phyloP scores from a whole-genome alignment of 768 basidiomycete species.

The Cubamyces sp. region DNA sequence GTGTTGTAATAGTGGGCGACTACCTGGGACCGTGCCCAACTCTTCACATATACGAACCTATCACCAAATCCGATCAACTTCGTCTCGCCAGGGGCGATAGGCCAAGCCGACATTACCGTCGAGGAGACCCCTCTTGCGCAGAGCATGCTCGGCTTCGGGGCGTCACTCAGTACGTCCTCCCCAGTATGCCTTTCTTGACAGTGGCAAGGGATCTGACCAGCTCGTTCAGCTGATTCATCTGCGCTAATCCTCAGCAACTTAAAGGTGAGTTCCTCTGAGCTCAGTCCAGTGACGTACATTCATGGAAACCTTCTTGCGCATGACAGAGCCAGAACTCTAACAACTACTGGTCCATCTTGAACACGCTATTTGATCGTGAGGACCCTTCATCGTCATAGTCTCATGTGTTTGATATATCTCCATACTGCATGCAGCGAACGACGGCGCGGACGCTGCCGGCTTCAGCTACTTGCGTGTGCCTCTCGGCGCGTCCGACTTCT shows the following conservation, averaged over 20 bases:
- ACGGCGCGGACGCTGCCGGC: constrained; percentile 65
- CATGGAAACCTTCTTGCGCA: not conserved
- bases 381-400: not conserved
- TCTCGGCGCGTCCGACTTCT: constrained; percentile 78
- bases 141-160: constrained; percentile 69
- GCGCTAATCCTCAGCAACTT: constrained; percentile 62
- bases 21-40: constrained; percentile 44
- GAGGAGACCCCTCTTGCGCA: constrained; percentile 58
- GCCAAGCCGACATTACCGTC: constrained; percentile 64
- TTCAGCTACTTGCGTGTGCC: constrained; percentile 71
- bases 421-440: constrained; percentile 44
- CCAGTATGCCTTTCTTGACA: constrained; percentile 1
- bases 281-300: constrained; percentile 2
- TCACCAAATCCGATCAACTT: constrained; percentile 55
- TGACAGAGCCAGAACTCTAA: constrained; percentile 51
- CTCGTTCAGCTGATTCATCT: constrained; percentile 66
- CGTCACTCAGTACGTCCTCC: constrained; percentile 53
- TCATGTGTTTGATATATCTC: not conserved
- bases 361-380: constrained; percentile 58
- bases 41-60: constrained; percentile 55
- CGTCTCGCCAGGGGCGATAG: constrained; percentile 56
- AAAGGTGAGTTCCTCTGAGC: constrained; percentile 49
- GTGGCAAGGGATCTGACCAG: not conserved
- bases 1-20: constrained; percentile 33
- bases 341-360: constrained; percentile 62